These are phyloP conservation scores for Termitomyces heimii DNA, from an alignment of 768 basidiomycete species.

Conservation along the genomic window DNA sequence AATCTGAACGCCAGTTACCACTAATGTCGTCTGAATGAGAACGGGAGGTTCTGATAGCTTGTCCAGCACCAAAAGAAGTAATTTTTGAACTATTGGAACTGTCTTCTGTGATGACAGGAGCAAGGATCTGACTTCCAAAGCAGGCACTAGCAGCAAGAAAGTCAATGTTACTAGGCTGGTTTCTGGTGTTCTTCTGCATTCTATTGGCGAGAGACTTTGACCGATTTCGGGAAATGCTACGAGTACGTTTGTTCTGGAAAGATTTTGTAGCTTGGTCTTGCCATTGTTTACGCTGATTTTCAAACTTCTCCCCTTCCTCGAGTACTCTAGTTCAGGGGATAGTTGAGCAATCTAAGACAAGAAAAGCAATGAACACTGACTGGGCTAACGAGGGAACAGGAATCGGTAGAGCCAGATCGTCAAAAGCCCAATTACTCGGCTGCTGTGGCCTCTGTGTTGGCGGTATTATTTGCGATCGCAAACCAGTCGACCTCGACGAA, in stretches of 20 bases:
- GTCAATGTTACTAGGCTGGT: constrained; percentile 37
- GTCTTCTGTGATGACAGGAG: constrained; percentile 32
- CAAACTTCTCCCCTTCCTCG: constrained; percentile 54
- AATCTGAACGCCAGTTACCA: constrained; percentile 36
- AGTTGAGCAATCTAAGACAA: background rate
- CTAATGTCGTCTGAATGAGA: constrained; percentile 31
- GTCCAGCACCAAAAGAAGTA: constrained; percentile 8
- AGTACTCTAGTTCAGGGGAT: constrained; percentile 45
- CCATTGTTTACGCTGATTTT: constrained; percentile 64
- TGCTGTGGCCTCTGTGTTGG: constrained; percentile 22
- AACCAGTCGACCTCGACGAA: background rate
- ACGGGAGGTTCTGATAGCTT: constrained; percentile 20
- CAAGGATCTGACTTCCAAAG: constrained; percentile 56
- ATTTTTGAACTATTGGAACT: constrained; percentile 13
- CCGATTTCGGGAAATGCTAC: constrained; percentile 58
- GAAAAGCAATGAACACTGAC: constrained; percentile 22
- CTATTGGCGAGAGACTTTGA: constrained; percentile 48
- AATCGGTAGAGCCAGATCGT: constrained; percentile 53
- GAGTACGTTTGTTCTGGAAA: constrained; percentile 57
- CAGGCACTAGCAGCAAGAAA: constrained; percentile 62
- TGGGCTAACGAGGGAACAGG: constrained; percentile 53
- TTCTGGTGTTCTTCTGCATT: constrained; percentile 22
- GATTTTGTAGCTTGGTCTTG: constrained; percentile 55
- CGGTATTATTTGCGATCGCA: background rate
- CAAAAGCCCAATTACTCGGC: constrained; percentile 54